A percentile compares a stretch with the other conserved stretches of the same genome.
These are phyloP conservation scores for Tolypocladium guangdongense DNA, from an alignment of 2,329 filamentous ascomycete genomes.

Conservation along the genomic window DNA sequence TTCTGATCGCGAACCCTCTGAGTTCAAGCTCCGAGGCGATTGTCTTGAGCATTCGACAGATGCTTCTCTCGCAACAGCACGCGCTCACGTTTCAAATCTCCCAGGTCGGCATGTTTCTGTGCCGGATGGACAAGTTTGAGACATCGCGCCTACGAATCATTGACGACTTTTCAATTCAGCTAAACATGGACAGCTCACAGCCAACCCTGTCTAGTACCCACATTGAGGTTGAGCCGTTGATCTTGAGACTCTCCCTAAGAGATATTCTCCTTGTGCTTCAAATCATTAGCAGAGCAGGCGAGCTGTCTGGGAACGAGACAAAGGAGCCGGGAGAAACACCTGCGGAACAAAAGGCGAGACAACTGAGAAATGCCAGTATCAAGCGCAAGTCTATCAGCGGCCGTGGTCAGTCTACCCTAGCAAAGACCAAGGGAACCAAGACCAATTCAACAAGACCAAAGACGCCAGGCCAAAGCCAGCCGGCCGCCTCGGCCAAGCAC, in stretches of 20 bases:
- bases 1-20: slow-evolving; percentile 88
- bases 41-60: slow-evolving; percentile 86
- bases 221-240: slow-evolving; percentile 80
- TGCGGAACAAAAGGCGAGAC: slow-evolving; percentile 45
- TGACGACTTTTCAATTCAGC: slow-evolving; percentile 88
- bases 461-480: slow-evolving; percentile 6
- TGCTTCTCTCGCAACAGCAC: slow-evolving; percentile 87
- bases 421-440: slow-evolving; percentile 28
- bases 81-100: slow-evolving; percentile 88
- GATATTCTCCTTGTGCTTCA: slow-evolving; percentile 92
- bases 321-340: slow-evolving; percentile 24
- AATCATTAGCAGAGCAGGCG: slow-evolving; percentile 82
- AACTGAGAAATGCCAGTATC: slow-evolving; percentile 35
- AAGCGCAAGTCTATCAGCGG: slow-evolving; percentile 48
- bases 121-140: slow-evolving; percentile 96
- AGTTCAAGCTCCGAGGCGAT: slow-evolving; percentile 89
- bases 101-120: slow-evolving; percentile 95
- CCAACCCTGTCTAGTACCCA: slow-evolving; percentile 64
- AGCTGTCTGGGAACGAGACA: slow-evolving; percentile 61
- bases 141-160: slow-evolving; percentile 82
- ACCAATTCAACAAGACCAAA: slow-evolving; percentile 20
- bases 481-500: slow-evolving; percentile 15
- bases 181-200: slow-evolving; percentile 67
- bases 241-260: slow-evolving; percentile 79
- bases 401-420: slow-evolving; percentile 41